A percentile compares a stretch with the other conserved stretches of the same genome.
These are phyloP conservation scores for Opeltia flavorubescens DNA, from an alignment of 495 filamentous ascomycete genomes.

Conservation along the genomic window DNA sequence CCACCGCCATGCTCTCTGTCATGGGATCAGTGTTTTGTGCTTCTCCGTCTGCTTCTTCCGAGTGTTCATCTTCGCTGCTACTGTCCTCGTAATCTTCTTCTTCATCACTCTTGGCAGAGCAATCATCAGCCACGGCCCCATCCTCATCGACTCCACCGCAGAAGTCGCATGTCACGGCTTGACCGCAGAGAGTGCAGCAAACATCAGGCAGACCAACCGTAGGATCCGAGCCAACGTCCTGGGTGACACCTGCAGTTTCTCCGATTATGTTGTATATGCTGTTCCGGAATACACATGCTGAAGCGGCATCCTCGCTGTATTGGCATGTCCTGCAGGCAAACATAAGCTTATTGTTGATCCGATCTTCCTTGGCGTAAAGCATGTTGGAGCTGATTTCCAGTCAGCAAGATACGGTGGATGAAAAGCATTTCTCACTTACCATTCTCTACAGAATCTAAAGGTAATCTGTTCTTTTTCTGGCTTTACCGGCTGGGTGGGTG, in stretches of 20 bases:
- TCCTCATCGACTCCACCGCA: background rate
- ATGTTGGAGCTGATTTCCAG: slow-evolving; percentile 62
- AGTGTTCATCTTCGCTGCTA: slow-evolving; percentile 2
- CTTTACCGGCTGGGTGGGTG: slow-evolving; percentile 21
- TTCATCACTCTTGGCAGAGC: slow-evolving; percentile 7
- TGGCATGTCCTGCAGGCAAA: slow-evolving; percentile 85
- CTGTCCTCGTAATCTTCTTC: slow-evolving; percentile 12
- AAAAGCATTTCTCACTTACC: slow-evolving; percentile 31
- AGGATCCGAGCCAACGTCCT: slow-evolving; percentile 91
- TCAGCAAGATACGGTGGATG: background rate
- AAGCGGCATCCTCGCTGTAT: slow-evolving; percentile 70
- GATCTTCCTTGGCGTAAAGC: slow-evolving; percentile 91
- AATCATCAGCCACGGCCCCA: background rate
- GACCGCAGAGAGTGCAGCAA: slow-evolving; percentile 20
- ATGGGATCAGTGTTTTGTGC: slow-evolving; percentile 10
- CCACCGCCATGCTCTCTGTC: slow-evolving; percentile 1
- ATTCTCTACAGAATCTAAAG: slow-evolving; percentile 95
- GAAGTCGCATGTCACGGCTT: background rate
- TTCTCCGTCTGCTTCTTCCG: slow-evolving; percentile 18
- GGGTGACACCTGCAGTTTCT: slow-evolving; percentile 91
- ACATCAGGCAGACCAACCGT: slow-evolving; percentile 64
- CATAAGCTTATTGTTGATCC: slow-evolving; percentile 45
- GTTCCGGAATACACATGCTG: slow-evolving; percentile 84
- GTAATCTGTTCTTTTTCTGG: slow-evolving; percentile 59
- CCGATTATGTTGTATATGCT: slow-evolving; percentile 75